phyloP scores from a whole-genome alignment of 2,329 filamentous ascomycete genomes.

The Shiraia sp. region DNA sequence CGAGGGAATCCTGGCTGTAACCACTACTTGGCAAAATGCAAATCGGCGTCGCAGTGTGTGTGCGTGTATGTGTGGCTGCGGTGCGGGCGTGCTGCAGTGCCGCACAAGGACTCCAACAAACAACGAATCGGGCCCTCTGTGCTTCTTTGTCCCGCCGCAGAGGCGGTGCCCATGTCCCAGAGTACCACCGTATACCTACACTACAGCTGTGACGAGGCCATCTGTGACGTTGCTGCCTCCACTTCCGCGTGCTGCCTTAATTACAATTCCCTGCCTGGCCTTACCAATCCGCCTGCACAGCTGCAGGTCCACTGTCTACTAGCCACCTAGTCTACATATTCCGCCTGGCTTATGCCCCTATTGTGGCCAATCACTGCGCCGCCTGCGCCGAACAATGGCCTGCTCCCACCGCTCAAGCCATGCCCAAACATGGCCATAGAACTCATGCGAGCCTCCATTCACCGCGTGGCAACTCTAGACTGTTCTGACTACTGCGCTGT shows the following conservation, averaged over 20 bases:
- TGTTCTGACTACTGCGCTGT: no score
- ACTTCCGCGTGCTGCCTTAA: no score
- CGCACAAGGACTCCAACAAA: no score
- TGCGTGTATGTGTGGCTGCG: constrained; percentile 13
- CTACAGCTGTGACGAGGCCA: no score
- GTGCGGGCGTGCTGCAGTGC: no score
- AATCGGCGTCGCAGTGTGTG: background rate
- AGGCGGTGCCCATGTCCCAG: no score
- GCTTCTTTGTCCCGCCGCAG: no score
- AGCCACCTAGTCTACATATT: no score
- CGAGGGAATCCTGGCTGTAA: constrained; percentile 12
- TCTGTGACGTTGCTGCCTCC: no score
- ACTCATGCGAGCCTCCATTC: constrained; percentile 2
- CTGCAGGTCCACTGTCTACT: constrained; percentile 6
- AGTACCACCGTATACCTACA: no score
- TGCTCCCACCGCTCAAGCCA: background rate
- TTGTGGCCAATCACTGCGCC: constrained; percentile 1
- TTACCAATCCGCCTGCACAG: constrained; percentile 1
- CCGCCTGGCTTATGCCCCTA: background rate
- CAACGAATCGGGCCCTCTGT: no score
- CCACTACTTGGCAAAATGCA: constrained; percentile 10
- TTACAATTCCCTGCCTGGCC: background rate
- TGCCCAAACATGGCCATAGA: constrained; percentile 5
- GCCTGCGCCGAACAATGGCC: background rate
- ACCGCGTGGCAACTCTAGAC: constrained; percentile 1